These are phyloP conservation scores for Somion occarium DNA, from an alignment of 1,284 basidiomycete genomes.

Conservation along the genomic window DNA sequence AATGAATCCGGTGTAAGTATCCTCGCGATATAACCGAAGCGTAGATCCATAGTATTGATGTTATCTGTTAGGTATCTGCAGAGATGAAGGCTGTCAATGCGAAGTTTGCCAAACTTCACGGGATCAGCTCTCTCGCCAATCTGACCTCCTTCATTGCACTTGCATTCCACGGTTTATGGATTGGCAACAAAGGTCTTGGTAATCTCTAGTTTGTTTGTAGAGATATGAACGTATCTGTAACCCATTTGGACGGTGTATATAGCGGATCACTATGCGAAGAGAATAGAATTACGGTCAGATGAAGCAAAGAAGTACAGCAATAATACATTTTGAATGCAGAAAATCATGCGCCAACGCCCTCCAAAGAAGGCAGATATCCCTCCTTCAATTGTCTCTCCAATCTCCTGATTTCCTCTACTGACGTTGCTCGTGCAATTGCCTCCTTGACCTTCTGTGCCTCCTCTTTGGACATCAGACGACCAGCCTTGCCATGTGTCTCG, in stretches of 20 bases:
- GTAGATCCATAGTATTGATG: constrained; percentile 1
- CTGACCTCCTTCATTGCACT: constrained; percentile 56
- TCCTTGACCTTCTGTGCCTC: constrained; percentile 88
- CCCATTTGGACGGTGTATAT: background rate
- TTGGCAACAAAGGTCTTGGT: constrained; percentile 47
- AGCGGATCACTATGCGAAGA: constrained; percentile 2
- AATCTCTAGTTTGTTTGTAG: constrained; percentile 9
- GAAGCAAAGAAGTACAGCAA: constrained; percentile 25
- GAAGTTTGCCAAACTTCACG: constrained; percentile 63
- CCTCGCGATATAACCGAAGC: background rate
- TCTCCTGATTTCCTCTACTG: constrained; percentile 86
- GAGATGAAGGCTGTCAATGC: constrained; percentile 67
- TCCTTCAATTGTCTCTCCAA: constrained; percentile 86
- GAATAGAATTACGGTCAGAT: constrained; percentile 3
- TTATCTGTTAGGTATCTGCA: constrained; percentile 63
- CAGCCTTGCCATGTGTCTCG: constrained; percentile 59
- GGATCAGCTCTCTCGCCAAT: constrained; percentile 65
- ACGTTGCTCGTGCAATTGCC: constrained; percentile 87
- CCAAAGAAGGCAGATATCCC: constrained; percentile 76
- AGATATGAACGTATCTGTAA: background rate
- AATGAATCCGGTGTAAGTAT: constrained; percentile 55
- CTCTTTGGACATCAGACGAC: constrained; percentile 87
- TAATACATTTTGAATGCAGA: constrained; percentile 22
- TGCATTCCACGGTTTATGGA: constrained; percentile 70
- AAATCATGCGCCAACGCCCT: constrained; percentile 63